Evolutionary conservation across 1,284 basidiomycete species (phyloP), one percentile per base, ranked within the genome.

Genomic region (Phlebopus sp.): DNA sequence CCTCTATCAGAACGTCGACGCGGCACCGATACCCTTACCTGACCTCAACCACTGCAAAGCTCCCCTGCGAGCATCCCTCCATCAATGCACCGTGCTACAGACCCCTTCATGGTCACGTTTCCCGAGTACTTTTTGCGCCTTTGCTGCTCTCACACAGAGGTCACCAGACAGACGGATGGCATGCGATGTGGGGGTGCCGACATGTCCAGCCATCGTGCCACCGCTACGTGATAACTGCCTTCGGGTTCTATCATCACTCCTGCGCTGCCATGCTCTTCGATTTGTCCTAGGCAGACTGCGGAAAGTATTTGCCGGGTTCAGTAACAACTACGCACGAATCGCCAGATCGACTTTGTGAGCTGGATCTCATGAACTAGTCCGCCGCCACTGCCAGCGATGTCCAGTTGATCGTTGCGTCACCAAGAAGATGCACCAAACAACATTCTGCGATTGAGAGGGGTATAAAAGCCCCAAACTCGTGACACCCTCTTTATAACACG

Each of bases 181-280:
- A n/a, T n/a, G n/a, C n/a, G n/a, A n/a, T n/a, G n/a, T n/a, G n/a
- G n/a, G n/a, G n/a, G n/a, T n/a, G 4, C 21, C 21, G 21, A 23
- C 4, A 29, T 8, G 25, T 8, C 4, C 10, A 29, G 27, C 27
- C 27, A 29, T 29, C 27, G 27, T 29, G 6, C 21, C 27, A 11
- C 10, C 27, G 23, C 14, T 38, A n/a, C 14, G 19, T 13, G 19
- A 25, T 35, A 18, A n/a, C 14, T 15, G 32, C 15, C 46, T 47
- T 47, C 41, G 32, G 37, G 34, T 50, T 50, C 49, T 23, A 39
- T 50, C 27, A 32, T 45, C 47, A 35, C 13, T 37, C 27, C n/a
- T 50, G 11, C 19, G 23, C 32, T 50, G 49, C 31, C 39, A 15
- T 41, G 4, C 30, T 18, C 10, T 23, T 47, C 17, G 34, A 47